Base-by-base conservation (phyloP, 768 basidiomycete genomes). In the Bullera alba region DNA sequence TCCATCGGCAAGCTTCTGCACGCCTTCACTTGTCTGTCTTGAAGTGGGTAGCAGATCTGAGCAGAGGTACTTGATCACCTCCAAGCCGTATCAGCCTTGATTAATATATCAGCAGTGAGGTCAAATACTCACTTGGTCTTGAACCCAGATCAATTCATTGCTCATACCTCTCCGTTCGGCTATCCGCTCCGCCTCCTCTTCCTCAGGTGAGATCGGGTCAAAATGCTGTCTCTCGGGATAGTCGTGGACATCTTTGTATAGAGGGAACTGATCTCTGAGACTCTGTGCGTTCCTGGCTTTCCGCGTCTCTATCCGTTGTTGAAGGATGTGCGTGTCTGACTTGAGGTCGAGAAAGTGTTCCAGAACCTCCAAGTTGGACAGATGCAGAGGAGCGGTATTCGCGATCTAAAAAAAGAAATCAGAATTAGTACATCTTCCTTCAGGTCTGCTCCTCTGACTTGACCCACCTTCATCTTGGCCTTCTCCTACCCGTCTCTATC, bases 291-390 rank as follows among this genome's bases (percentile, higher is more conserved):
- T 14, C 8, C 21, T 46, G 3, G 53, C 51, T 48, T 46, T 49
- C 12, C 49, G 39, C 4, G 29, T 12, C 4, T 41, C 37, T 12
- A 60, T 54, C 14, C 44, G 22, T 38, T 32, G 10, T 28, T 51
- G 8, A 17, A 62, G 50, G 23, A 48, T 32, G 46, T 63, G 53
- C 42, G 54, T 67, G 34, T 88, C 84, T 14, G 73, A 75, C 68
- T 90, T 85, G 34, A 87, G 83, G 48, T 85, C 80, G 25, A 81
- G 80, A 45, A 95, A 79, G 47, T 91, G 79, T 16, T 78, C 64
- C 39, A 92, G 76, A 53, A 95, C 90, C 71, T 96, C 92, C 61
- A 77, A 81, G 73, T 95, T 93, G 27, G 88, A 85, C 15, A 96
- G 79, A 46, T 93, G 80, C 2, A n/a, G 87, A 82, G 15, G 85